Evolutionary conservation across 2,329 filamentous ascomycete genomes (phyloP).

Genomic region (Aspergillus jensenii): DNA sequence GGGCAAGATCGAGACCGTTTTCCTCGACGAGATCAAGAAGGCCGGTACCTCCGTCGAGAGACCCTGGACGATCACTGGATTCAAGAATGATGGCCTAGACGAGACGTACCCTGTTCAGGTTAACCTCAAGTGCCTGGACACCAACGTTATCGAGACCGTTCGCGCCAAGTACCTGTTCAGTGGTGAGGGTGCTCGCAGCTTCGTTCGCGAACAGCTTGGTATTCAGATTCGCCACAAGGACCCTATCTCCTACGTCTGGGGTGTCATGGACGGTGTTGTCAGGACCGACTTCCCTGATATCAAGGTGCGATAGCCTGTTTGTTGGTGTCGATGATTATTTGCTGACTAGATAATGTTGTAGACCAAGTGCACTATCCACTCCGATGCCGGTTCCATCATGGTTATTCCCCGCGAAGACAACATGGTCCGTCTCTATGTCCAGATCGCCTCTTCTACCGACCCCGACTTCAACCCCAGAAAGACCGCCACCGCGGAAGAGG

Average conservation of each 20-base stretch:
- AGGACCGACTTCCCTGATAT: constrained; percentile 64
- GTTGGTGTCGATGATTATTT: not conserved
- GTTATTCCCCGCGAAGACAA: constrained; percentile 56
- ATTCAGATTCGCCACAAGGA: constrained; percentile 67
- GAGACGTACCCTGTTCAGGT: constrained; percentile 79
- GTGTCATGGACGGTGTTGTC: constrained; percentile 66
- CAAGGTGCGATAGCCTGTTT: constrained; percentile 44
- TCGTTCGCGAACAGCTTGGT: constrained; percentile 61
- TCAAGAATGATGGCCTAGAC: constrained; percentile 60
- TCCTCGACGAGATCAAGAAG: constrained; percentile 62
- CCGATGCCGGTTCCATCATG: constrained; percentile 64
- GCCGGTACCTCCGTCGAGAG: constrained; percentile 56
- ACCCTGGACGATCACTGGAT: constrained; percentile 62
- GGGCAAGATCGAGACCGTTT: constrained; percentile 62
- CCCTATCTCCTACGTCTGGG: constrained; percentile 64
- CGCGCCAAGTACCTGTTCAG: constrained; percentile 64
- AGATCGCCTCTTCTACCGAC: constrained; percentile 63
- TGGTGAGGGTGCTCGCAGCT: constrained; percentile 62
- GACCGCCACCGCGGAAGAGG: constrained; percentile 58
- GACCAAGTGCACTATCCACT: constrained; percentile 69
- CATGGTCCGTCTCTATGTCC: constrained; percentile 52
- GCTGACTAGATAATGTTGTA: constrained; percentile 21
- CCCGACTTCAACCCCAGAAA: constrained; percentile 62
- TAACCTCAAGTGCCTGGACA: constrained; percentile 73
- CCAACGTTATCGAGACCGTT: constrained; percentile 65